Evolutionary conservation across 495 filamentous ascomycete species (phyloP).

Genomic region (Ramalina intermedia): DNA sequence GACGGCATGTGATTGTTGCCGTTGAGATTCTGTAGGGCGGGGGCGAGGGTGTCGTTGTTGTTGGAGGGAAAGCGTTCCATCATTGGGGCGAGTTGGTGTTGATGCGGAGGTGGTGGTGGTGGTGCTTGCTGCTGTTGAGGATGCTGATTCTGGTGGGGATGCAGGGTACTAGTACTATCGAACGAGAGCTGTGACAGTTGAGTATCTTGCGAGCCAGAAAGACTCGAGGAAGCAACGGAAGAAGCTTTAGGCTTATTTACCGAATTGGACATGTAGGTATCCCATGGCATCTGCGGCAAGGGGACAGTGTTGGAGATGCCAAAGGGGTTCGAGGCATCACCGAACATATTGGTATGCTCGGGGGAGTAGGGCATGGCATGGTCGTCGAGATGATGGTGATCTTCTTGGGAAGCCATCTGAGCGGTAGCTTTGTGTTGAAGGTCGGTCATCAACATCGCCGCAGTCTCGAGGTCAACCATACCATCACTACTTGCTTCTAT

Average conservation of each 20-base stretch:
- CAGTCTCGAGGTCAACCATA: constrained; percentile 93
- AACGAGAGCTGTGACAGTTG: constrained; percentile 41
- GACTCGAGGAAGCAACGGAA: constrained; percentile 48
- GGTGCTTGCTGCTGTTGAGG: constrained; percentile 19
- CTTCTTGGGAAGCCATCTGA: constrained; percentile 59
- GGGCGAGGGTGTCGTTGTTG: constrained; percentile 42
- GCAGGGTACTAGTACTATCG: constrained; percentile 35
- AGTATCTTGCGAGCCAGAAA: constrained; percentile 53
- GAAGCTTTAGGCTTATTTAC: constrained; percentile 52
- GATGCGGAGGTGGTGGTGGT: constrained; percentile 15
- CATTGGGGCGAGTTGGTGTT: constrained; percentile 46
- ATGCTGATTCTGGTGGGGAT: constrained; percentile 24
- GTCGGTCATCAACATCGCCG: constrained; percentile 97
- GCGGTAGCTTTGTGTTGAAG: constrained; percentile 93
- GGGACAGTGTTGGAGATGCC: constrained; percentile 55
- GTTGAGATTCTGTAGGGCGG: constrained; percentile 51
- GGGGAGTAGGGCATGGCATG: constrained; percentile 61
- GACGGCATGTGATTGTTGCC: constrained; percentile 39
- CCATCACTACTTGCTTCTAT: constrained; percentile 89
- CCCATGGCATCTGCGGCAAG: constrained; percentile 82
- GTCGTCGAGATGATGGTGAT: constrained; percentile 52
- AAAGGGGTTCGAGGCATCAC: constrained; percentile 51
- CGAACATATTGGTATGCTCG: constrained; percentile 50
- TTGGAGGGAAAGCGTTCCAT: constrained; percentile 48
- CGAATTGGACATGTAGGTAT: constrained; percentile 54